Evolutionary conservation across 352 stramenopile genomes (phyloP).

Genomic region (Phytophthora syringae): DNA sequence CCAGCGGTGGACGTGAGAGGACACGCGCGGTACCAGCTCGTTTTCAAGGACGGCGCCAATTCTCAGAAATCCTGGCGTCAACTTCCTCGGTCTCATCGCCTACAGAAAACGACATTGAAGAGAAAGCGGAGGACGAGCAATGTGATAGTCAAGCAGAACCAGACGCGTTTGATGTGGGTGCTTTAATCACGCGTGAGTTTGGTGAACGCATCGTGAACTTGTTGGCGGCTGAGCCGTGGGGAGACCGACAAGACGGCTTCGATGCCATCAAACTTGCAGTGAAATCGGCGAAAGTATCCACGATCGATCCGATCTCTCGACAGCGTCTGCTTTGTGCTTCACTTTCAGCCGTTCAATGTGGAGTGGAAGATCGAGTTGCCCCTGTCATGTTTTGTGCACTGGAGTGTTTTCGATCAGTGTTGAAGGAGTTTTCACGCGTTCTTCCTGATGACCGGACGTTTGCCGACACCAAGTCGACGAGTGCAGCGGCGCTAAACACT

Average conservation of each 20-base stretch:
- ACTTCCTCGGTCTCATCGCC: not conserved
- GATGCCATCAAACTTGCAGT: conserved; percentile 71
- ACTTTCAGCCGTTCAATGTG: conserved; percentile 70
- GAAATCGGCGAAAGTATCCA: conserved; percentile 66
- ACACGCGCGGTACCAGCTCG: not conserved
- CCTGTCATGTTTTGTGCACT: conserved; percentile 87
- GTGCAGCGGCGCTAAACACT: conserved; percentile 50
- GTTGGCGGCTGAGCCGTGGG: conserved; percentile 77
- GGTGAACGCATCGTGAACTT: conserved; percentile 73
- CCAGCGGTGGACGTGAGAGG: not conserved
- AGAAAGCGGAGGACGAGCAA: conserved; percentile 6
- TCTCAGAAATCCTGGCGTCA: conserved; percentile 39
- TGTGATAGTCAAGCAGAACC: conserved; percentile 5
- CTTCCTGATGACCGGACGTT: conserved; percentile 49
- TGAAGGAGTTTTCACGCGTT: conserved; percentile 68
- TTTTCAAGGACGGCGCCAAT: conserved; percentile 15
- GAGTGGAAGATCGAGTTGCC: conserved; percentile 76
- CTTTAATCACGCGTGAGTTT: conserved; percentile 72
- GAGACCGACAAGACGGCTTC: conserved; percentile 80
- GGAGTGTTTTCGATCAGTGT: conserved; percentile 69
- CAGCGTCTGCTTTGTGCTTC: conserved; percentile 73
- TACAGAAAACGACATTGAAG: conserved; percentile 10
- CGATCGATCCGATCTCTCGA: conserved; percentile 34
- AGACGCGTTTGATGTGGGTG: conserved; percentile 63
- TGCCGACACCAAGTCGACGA: conserved; percentile 31